phyloP scores from a whole-genome alignment of 768 basidiomycete species.

The Tulasnella sp. region DNA sequence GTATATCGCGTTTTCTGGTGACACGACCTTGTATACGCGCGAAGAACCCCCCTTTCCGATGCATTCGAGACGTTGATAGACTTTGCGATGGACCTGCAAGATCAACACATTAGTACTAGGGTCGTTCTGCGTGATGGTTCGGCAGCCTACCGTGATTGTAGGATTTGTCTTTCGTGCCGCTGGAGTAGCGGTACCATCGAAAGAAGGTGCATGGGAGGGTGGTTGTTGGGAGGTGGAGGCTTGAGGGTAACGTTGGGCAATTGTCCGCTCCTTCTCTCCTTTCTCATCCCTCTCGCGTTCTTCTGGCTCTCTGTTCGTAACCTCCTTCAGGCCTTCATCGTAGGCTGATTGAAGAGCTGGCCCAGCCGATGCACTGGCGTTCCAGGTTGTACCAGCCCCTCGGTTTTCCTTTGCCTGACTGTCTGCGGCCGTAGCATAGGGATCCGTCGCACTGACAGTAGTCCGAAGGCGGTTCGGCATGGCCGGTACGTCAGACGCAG shows the following conservation, averaged over 20 bases:
- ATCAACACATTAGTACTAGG: neutral
- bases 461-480: neutral
- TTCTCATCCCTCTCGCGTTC: constrained; percentile 31
- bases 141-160: constrained; percentile 27
- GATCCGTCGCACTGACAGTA: neutral
- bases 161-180: constrained; percentile 22
- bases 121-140: neutral
- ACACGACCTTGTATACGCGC: constrained; percentile 92
- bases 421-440: neutral
- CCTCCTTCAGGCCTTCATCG: constrained; percentile 24
- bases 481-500: neutral
- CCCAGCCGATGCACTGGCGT: neutral
- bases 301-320: constrained; percentile 28
- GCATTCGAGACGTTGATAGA: constrained; percentile 83
- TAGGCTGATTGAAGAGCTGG: constrained; percentile 8
- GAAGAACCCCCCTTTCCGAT: constrained; percentile 95
- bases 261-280: constrained; percentile 20
- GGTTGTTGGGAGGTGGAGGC: constrained; percentile 18
- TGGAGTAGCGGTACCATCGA: constrained; percentile 1
- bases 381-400: neutral
- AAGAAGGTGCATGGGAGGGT: constrained; percentile 24
- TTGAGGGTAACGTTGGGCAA: constrained; percentile 17
- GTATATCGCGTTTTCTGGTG: constrained; percentile 71
- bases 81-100: constrained; percentile 48
- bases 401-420: constrained; percentile 36